Conservation (phyloP, 2,329 filamentous ascomycete genomes). For the Ceratocystis colombiana region DNA sequence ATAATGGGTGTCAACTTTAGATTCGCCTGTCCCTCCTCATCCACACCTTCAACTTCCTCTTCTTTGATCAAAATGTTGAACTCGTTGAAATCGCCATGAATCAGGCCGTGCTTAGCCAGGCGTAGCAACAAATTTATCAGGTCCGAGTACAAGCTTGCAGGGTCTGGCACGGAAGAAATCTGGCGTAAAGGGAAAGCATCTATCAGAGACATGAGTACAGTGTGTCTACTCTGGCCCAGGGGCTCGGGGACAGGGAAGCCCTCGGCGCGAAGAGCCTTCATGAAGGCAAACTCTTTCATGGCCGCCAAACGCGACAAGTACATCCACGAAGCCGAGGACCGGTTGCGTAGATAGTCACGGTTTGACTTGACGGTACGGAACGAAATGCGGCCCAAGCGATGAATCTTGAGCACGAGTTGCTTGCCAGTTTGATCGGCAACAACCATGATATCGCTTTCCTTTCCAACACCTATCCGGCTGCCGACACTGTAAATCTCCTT, state of each 20-base stretch:
- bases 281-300: slow-evolving; percentile 89
- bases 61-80: slow-evolving; percentile 80
- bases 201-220: slow-evolving; percentile 88
- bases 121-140: slow-evolving; percentile 77
- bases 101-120: slow-evolving; percentile 75
- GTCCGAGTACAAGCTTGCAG: slow-evolving; percentile 79
- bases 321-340: slow-evolving; percentile 82
- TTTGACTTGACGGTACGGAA: slow-evolving; percentile 95
- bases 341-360: slow-evolving; percentile 83
- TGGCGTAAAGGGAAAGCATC: slow-evolving; percentile 88
- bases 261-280: slow-evolving; percentile 72
- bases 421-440: slow-evolving; percentile 69
- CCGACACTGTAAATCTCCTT: slow-evolving; percentile 83
- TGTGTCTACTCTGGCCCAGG: slow-evolving; percentile 81
- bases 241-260: slow-evolving; percentile 86
- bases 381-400: slow-evolving; percentile 87
- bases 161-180: slow-evolving; percentile 72
- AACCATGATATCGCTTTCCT: slow-evolving; percentile 94
- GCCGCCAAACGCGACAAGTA: slow-evolving; percentile 90
- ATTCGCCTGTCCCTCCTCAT: slow-evolving; percentile 31
- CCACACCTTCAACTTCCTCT: slow-evolving; percentile 35
- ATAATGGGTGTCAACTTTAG: slow-evolving; percentile 61
- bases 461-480: slow-evolving; percentile 88
- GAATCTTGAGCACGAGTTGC: slow-evolving; percentile 86
- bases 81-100: slow-evolving; percentile 98